These are phyloP conservation scores for Rubia occidens DNA, from an alignment of 305 asterid species.

Conservation along the genomic window DNA sequence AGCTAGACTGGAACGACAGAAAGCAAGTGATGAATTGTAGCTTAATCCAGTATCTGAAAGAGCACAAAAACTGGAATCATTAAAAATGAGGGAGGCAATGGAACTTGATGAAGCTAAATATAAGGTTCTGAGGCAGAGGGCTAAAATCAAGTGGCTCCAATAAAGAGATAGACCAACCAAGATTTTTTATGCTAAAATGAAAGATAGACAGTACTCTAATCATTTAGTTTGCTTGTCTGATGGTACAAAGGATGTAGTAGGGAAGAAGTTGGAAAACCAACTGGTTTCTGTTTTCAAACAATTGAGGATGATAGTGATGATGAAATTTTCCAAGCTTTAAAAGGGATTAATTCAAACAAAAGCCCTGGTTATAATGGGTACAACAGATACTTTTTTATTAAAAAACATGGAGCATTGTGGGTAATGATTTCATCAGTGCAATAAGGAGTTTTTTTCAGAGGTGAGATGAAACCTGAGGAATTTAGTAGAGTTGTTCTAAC, in stretches of 20 bases:
- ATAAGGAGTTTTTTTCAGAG: not conserved
- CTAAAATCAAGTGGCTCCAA: not conserved
- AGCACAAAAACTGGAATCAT: not conserved
- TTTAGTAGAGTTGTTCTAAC: not conserved
- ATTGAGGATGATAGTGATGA: accelerated
- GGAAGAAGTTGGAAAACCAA: too few species aligned
- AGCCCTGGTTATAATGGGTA: not conserved
- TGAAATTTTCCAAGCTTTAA: not conserved
- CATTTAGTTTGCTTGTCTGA: not conserved
- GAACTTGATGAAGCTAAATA: not conserved
- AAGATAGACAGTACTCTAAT: too few species aligned
- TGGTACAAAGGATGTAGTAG: too few species aligned
- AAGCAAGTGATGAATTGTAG: too few species aligned
- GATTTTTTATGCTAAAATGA: not conserved
- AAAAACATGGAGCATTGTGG: not conserved
- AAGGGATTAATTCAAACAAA: not conserved
- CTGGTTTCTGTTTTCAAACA: not conserved
- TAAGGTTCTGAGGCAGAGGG: not conserved
- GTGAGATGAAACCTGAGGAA: not conserved
- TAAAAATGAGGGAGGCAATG: not conserved
- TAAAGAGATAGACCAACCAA: not conserved
- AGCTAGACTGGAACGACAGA: too few species aligned
- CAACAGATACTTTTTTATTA: not conserved
- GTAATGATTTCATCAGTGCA: not conserved
- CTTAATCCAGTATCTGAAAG: not conserved